Conservation (phyloP, 257 asterid species). For the Paulownia fortunei region DNA sequence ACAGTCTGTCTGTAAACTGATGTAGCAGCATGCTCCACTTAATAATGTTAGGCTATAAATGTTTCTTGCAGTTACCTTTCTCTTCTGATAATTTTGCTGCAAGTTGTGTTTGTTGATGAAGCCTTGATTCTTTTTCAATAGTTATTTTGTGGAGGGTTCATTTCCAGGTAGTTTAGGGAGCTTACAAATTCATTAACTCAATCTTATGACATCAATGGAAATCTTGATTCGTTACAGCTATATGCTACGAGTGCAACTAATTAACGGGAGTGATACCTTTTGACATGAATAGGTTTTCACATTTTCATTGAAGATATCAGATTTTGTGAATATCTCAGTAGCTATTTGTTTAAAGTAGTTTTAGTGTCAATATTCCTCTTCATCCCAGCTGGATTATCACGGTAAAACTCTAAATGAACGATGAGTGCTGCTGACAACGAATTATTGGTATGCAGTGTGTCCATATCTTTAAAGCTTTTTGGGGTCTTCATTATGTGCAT, state of each 20-base stretch:
- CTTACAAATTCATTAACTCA: not conserved
- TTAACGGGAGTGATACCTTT: no score
- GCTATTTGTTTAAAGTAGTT: no score
- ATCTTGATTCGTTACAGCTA: not conserved
- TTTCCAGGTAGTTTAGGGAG: not conserved
- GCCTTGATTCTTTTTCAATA: not conserved
- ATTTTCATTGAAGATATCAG: no score
- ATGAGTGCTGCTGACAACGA: not conserved
- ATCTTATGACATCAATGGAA: not conserved
- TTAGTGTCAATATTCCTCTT: no score
- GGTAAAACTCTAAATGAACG: not conserved
- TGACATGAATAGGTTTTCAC: no score
- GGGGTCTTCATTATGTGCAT: not conserved
- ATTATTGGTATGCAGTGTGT: not conserved
- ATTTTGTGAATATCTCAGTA: no score
- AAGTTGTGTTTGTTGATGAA: not conserved
- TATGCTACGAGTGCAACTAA: no score
- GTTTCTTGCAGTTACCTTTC: no score
- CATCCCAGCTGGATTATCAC: no score
- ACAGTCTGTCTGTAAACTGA: not conserved
- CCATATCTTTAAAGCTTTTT: not conserved
- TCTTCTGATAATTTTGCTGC: not conserved
- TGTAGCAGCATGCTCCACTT: not conserved
- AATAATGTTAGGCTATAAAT: no score
- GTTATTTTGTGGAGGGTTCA: no score